phyloP scores from a whole-genome alignment of 805 yeast genomes.

The Candida glaebosa region DNA sequence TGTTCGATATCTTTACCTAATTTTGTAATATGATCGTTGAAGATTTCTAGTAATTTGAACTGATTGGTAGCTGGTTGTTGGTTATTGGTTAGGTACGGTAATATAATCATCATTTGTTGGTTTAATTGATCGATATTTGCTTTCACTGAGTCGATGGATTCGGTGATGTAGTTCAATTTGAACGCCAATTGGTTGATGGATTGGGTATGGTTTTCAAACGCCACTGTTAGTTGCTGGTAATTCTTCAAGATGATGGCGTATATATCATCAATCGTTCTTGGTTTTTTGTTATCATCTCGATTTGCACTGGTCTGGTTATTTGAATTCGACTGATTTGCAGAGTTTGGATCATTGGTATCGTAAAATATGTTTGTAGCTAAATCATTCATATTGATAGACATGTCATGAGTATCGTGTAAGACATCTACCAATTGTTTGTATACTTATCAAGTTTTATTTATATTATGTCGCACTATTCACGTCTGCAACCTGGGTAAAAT shows the following conservation, averaged over 20 bases:
- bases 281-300: conserved; percentile 17
- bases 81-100: conserved; percentile 7
- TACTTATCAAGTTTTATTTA: neutral
- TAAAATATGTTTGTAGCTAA: neutral
- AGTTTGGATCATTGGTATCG: neutral
- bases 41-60: conserved; percentile 16
- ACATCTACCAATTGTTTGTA: neutral
- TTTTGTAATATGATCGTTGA: conserved; percentile 16
- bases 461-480: neutral
- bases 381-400: conserved; percentile 2
- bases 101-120: conserved; percentile 9
- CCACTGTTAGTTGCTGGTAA: conserved; percentile 2
- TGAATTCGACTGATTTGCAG: conserved; percentile 1
- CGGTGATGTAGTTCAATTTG: conserved; percentile 13
- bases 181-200: conserved; percentile 11
- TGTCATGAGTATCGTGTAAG: neutral
- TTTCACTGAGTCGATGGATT: conserved; percentile 10
- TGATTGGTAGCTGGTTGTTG: conserved; percentile 5
- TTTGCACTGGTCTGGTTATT: conserved; percentile 14
- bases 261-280: conserved; percentile 10
- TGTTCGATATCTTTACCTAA: conserved; percentile 22
- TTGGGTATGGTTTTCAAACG: conserved; percentile 12
- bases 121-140: conserved; percentile 9
- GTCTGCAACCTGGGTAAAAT: neutral
- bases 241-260: neutral